A percentile compares a stretch with the other conserved stretches of the same genome.
phyloP scores from a whole-genome alignment of 495 filamentous ascomycete species.

The Xylaria bambusicola region DNA sequence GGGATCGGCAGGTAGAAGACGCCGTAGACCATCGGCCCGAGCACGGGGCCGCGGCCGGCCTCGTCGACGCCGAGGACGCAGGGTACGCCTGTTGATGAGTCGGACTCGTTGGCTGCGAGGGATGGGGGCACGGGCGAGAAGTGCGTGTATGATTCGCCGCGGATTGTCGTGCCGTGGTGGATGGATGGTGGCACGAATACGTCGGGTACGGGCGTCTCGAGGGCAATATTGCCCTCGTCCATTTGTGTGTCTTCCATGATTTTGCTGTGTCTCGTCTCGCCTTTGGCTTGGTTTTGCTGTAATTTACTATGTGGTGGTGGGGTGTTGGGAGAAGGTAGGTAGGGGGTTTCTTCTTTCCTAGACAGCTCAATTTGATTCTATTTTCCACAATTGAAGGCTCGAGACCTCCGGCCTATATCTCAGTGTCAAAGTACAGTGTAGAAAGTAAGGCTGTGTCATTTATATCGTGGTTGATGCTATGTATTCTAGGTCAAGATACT shows the following conservation, averaged over 20 bases:
- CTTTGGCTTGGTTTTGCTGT: neutral
- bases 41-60: slow-evolving; percentile 90
- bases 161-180: slow-evolving; percentile 57
- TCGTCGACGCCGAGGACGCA: slow-evolving; percentile 84
- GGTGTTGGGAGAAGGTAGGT: neutral
- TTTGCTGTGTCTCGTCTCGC: neutral
- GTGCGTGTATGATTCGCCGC: slow-evolving; percentile 80
- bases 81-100: slow-evolving; percentile 21
- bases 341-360: neutral
- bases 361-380: neutral
- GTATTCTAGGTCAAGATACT: too few species aligned
- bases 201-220: slow-evolving; percentile 58
- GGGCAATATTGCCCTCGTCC: slow-evolving; percentile 45
- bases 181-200: slow-evolving; percentile 84
- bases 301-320: neutral
- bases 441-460: neutral
- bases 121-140: slow-evolving; percentile 69
- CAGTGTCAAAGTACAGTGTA: neutral
- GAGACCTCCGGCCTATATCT: neutral
- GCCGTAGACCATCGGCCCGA: slow-evolving; percentile 97
- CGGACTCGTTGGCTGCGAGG: slow-evolving; percentile 31
- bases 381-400: neutral
- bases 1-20: slow-evolving; percentile 78
- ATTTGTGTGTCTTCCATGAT: slow-evolving; percentile 50
- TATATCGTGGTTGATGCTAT: too few species aligned